These are phyloP conservation scores for Hymenochaete sp. DNA, from an alignment of 1,284 basidiomycete species.

Conservation along the genomic window DNA sequence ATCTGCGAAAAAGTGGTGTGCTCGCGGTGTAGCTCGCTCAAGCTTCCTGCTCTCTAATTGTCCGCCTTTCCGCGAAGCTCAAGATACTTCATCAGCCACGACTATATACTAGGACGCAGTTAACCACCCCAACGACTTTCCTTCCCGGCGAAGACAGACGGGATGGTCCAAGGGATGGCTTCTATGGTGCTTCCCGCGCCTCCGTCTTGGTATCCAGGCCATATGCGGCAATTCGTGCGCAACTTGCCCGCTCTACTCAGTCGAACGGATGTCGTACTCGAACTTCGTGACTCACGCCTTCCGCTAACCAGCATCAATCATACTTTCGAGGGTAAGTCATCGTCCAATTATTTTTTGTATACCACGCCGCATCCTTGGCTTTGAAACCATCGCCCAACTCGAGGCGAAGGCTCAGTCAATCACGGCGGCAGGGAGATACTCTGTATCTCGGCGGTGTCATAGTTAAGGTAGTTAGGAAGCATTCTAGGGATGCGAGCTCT, in stretches of 20 bases:
- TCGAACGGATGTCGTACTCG: constrained; percentile 86
- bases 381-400: too few relatives aligned
- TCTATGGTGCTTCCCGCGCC: constrained; percentile 51
- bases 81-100: too few relatives aligned
- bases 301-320: constrained; percentile 93
- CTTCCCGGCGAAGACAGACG: not conserved
- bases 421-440: too few relatives aligned
- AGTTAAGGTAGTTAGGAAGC: too few relatives aligned
- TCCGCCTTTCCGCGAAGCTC: too few relatives aligned
- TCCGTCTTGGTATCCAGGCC: constrained; percentile 96
- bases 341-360: not conserved
- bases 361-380: too few relatives aligned
- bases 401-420: too few relatives aligned
- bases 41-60: too few relatives aligned
- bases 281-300: constrained; percentile 87
- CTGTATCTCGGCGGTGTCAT: too few relatives aligned
- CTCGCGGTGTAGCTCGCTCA: not conserved
- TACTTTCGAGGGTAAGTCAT: constrained; percentile 63
- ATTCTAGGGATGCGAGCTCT: too few relatives aligned
- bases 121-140: not conserved
- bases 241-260: constrained; percentile 70
- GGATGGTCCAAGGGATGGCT: constrained; percentile 27
- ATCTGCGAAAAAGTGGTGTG: too few relatives aligned
- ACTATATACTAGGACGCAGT: too few relatives aligned
- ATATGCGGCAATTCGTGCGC: constrained; percentile 87